phyloP scores from a whole-genome alignment of 257 asterid genomes.

The Perilla frutescens region DNA sequence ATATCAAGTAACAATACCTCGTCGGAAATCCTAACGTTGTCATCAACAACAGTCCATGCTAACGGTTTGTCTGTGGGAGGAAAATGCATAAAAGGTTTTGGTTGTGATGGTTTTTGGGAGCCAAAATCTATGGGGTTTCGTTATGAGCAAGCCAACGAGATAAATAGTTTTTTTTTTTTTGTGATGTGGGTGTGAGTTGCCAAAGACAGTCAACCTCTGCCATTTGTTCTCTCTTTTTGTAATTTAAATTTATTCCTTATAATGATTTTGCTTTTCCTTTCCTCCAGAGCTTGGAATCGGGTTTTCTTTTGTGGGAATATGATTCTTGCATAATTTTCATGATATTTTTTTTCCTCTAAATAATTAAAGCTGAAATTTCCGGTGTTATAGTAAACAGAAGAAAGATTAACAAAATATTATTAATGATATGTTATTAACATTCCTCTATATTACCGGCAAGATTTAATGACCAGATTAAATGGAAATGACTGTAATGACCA shows the following conservation, averaged over 20 bases:
- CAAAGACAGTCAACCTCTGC: conserved; percentile 35
- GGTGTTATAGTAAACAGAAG: no score
- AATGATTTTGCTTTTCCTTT: not conserved
- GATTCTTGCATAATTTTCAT: not conserved
- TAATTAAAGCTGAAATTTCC: no score
- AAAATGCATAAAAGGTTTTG: conserved; percentile 10
- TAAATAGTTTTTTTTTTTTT: conserved; percentile 8
- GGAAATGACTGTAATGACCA: no score
- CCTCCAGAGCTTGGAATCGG: not conserved
- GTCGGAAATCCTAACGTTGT: conserved; percentile 27
- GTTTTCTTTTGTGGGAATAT: not conserved
- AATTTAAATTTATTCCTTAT: not conserved
- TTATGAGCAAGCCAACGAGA: conserved; percentile 26
- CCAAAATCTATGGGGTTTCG: conserved; percentile 36
- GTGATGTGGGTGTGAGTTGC: conserved; percentile 33
- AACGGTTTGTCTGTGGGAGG: conserved; percentile 18
- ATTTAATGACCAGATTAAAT: no score
- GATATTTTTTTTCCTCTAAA: no score
- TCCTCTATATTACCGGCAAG: not conserved
- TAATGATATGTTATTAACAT: no score
- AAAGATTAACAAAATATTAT: no score
- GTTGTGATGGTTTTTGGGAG: conserved; percentile 29
- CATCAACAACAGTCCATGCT: conserved; percentile 28
- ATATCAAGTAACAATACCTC: conserved; percentile 35
- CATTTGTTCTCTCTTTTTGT: conserved; percentile 9